A percentile compares a stretch with the other conserved stretches of the same genome.
Evolutionary conservation across 495 filamentous ascomycete genomes (phyloP).

Genomic region (Aspergillus campestris): DNA sequence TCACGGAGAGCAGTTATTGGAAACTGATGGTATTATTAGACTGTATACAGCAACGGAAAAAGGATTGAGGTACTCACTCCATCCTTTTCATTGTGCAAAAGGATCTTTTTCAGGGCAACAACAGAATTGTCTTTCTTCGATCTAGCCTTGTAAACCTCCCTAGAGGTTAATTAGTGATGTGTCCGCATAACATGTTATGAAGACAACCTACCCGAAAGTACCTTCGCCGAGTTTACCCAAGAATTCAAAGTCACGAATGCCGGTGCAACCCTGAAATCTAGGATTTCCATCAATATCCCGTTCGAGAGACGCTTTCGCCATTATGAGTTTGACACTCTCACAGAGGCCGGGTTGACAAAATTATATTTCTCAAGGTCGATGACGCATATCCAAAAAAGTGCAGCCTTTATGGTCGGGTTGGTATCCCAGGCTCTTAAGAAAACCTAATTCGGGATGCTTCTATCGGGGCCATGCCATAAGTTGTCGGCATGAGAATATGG

Average conservation of each 20-base stretch:
- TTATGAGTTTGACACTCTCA: slow-evolving; percentile 7
- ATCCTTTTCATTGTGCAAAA: slow-evolving; percentile 95
- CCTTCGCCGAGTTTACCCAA: slow-evolving; percentile 91
- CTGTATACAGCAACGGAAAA: not conserved
- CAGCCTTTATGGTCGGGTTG: too few relatives aligned
- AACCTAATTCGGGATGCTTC: too few relatives aligned
- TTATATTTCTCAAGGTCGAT: too few relatives aligned
- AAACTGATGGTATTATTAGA: slow-evolving; percentile 45
- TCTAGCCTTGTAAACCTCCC: slow-evolving; percentile 85
- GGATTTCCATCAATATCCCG: slow-evolving; percentile 27
- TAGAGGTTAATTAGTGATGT: slow-evolving; percentile 18
- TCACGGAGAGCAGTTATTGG: slow-evolving; percentile 96
- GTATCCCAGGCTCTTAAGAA: too few relatives aligned
- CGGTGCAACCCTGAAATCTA: slow-evolving; percentile 75
- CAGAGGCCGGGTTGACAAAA: too few relatives aligned
- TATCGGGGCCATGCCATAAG: not conserved
- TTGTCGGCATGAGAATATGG: not conserved
- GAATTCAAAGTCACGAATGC: slow-evolving; percentile 80
- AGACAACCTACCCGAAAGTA: slow-evolving; percentile 71
- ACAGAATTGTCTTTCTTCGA: slow-evolving; percentile 62
- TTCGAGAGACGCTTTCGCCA: slow-evolving; percentile 30
- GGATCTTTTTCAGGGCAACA: slow-evolving; percentile 91
- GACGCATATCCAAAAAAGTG: too few relatives aligned
- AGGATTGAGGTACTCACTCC: slow-evolving; percentile 48
- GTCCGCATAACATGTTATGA: not conserved